A percentile compares a stretch with the other conserved stretches of the same genome.
Evolutionary conservation across 2,329 filamentous ascomycete genomes (phyloP).

Genomic region (Colletotrichum truncatum): DNA sequence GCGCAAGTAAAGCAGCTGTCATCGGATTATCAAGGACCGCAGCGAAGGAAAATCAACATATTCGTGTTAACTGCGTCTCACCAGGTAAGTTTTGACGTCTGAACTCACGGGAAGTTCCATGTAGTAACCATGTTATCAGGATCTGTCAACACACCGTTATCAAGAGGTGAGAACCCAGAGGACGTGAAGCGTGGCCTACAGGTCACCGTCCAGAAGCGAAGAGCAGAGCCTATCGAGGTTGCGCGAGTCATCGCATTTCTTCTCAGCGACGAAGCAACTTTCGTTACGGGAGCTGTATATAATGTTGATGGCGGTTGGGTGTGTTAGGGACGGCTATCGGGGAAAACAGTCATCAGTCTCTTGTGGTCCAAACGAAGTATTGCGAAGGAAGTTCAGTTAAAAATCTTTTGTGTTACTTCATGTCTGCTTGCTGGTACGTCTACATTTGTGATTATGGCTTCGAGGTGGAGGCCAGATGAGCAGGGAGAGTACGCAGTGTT

Average conservation of each 20-base stretch:
- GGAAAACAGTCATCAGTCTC: no score
- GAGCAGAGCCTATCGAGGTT: slow-evolving; percentile 35
- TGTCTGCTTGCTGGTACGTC: no score
- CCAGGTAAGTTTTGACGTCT: slow-evolving; percentile 32
- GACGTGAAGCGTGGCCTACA: slow-evolving; percentile 1
- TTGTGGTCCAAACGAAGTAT: no score
- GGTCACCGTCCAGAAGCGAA: slow-evolving; percentile 33
- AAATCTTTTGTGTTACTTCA: no score
- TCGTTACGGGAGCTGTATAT: slow-evolving; percentile 34
- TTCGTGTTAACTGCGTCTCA: slow-evolving; percentile 37
- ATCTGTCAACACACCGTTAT: slow-evolving; percentile 11
- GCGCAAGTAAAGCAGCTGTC: slow-evolving; percentile 41
- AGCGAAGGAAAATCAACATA: slow-evolving; percentile 37
- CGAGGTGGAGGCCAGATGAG: no score
- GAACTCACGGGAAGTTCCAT: background rate
- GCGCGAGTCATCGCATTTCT: slow-evolving; percentile 38
- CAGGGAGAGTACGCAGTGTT: no score
- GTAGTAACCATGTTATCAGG: background rate
- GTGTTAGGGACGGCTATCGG: no score
- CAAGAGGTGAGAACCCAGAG: background rate
- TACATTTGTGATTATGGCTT: no score
- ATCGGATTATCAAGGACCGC: slow-evolving; percentile 40
- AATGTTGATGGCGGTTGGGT: slow-evolving; percentile 26
- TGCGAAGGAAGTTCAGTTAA: no score
- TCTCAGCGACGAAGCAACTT: slow-evolving; percentile 37